Base-by-base conservation (phyloP, 2,329 filamentous ascomycete genomes). In the Pseudogymnoascus sp. region DNA sequence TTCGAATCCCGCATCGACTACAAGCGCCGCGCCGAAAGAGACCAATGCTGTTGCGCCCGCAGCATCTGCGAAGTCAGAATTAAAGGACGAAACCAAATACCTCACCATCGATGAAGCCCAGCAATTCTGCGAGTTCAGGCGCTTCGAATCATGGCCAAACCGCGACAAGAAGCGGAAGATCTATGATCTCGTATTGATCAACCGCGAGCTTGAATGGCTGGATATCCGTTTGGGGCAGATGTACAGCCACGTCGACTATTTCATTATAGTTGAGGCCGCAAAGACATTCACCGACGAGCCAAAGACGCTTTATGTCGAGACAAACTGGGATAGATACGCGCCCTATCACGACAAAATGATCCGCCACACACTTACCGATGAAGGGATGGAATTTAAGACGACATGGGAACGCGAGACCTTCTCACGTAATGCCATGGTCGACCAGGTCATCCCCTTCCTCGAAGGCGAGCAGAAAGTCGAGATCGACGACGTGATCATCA, bases 181-280 rank as follows among this genome's bases (percentile, higher is more conserved):
- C 33, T 86, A 84, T 71, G 86, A 89, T 70, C 76, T 89, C 1
- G 78, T 86, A 68, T 81, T 87, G 77, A 74, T 88, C 68, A 86
- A 85, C 67, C 81, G 78, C 2, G 86, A 88, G 73, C 77, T 88
- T 11, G 85, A 88, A 73, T 86, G 84, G 79, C 78, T 89, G 43
- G 85, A 89, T 71, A 82, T 89, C 59, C 82, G 84, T 10, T 76
- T 89, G 2, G 78, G 84, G 68, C 82, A 82, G 2, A 78, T 86
- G 14, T 81, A 82, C 63, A 72, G 81, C 40, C 74, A 81, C 43
- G 84, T 88, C 64, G 85, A 89, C 74, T 87, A 86, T 73, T 89
- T 87, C 68, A 77, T 89, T 68, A 79, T 89, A 35, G 79, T 88
- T 60, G 86, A 89, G 74, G 80, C 82, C 0, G 71, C 75, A n/a